These are phyloP conservation scores for Pyrenula aspistea DNA, from an alignment of 495 filamentous ascomycete species.

Conservation along the genomic window DNA sequence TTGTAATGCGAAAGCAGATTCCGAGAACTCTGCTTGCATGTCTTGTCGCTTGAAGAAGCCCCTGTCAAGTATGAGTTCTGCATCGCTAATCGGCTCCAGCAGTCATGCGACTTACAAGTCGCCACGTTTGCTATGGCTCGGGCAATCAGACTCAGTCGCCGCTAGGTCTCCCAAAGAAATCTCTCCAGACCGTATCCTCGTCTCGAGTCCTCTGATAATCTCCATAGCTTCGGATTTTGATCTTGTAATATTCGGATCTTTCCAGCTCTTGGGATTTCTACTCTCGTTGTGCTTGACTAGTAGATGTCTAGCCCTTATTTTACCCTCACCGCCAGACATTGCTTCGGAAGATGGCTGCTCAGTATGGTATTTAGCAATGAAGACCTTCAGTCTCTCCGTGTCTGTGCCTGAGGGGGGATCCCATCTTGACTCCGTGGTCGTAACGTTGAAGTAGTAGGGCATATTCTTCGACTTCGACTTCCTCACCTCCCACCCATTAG, in stretches of 20 bases:
- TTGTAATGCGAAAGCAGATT: slow-evolving; percentile 78
- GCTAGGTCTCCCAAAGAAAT: slow-evolving; percentile 67
- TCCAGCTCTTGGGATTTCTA: slow-evolving; percentile 82
- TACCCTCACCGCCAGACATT: slow-evolving; percentile 48
- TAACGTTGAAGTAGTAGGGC: slow-evolving; percentile 91
- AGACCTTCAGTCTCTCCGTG: slow-evolving; percentile 77
- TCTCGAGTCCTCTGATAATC: slow-evolving; percentile 62
- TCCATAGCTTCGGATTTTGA: slow-evolving; percentile 73
- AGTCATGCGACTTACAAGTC: slow-evolving; percentile 55
- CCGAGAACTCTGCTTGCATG: slow-evolving; percentile 99
- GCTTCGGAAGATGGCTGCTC: slow-evolving; percentile 37
- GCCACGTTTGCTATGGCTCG: slow-evolving; percentile 83
- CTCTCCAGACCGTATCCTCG: slow-evolving; percentile 57
- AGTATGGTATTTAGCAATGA: slow-evolving; percentile 78
- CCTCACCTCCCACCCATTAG: slow-evolving; percentile 82
- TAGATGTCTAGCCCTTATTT: slow-evolving; percentile 84
- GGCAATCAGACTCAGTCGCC: slow-evolving; percentile 83
- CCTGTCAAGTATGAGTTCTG: slow-evolving; percentile 21
- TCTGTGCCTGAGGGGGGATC: slow-evolving; percentile 81
- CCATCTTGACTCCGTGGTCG: slow-evolving; percentile 78
- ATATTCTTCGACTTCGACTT: slow-evolving; percentile 95
- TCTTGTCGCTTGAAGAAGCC: slow-evolving; percentile 88
- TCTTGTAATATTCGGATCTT: slow-evolving; percentile 75
- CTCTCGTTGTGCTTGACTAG: slow-evolving; percentile 87
- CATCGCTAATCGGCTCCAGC: background rate